Conservation (phyloP, 2,329 filamentous ascomycete genomes). For the Hypocreales sp. region DNA sequence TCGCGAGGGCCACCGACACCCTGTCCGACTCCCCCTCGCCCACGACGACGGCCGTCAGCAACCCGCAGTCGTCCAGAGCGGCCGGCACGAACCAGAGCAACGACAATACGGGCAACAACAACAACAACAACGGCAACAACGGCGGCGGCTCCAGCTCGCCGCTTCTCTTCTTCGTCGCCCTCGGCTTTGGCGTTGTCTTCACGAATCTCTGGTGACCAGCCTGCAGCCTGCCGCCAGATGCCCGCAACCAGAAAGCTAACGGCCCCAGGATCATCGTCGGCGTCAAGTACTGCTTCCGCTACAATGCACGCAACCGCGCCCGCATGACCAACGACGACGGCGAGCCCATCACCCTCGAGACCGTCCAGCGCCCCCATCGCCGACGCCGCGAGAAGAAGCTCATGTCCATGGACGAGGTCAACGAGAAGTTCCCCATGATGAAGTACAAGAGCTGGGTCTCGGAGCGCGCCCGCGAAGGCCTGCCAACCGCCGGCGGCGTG, state of each 20-base stretch:
- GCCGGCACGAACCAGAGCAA: constrained; percentile 6
- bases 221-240: constrained; percentile 4
- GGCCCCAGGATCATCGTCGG: constrained; percentile 86
- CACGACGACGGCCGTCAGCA: constrained; percentile 4
- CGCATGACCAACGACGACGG: constrained; percentile 64
- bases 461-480: constrained; percentile 64
- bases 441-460: constrained; percentile 97
- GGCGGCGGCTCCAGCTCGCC: constrained; percentile 23
- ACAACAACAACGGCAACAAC: constrained; percentile 8
- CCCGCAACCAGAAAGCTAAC: constrained; percentile 4
- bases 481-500: constrained; percentile 74
- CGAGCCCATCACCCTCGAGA: constrained; percentile 75
- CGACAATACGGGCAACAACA: constrained; percentile 8
- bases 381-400: constrained; percentile 91
- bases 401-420: constrained; percentile 98
- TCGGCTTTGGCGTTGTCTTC: constrained; percentile 96
- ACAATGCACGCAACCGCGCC: constrained; percentile 84
- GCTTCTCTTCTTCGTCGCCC: constrained; percentile 70
- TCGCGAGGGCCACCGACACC: constrained; percentile 14
- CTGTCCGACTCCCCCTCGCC: constrained; percentile 4
- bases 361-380: constrained; percentile 72
- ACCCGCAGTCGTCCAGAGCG: constrained; percentile 4
- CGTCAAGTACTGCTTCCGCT: constrained; percentile 98
- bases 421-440: constrained; percentile 85
- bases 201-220: constrained; percentile 83